Evolutionary conservation across 768 basidiomycete species (phyloP), one percentile per base, ranked within the genome.

Genomic region (Leccinum sublutescens): DNA sequence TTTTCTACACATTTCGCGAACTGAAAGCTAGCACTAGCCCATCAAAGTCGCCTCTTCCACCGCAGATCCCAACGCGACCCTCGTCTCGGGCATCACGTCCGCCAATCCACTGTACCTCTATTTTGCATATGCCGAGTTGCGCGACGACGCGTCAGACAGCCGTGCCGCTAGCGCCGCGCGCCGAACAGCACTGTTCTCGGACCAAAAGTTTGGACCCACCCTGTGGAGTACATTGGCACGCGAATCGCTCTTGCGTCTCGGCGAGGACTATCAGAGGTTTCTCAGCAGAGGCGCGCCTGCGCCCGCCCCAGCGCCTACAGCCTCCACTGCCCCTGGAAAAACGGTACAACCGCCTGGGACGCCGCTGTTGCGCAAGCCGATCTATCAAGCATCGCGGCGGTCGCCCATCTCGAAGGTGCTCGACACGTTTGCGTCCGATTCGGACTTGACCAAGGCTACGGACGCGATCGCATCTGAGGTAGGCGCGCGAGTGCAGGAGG

Each of bases 101-200:
- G 61, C 72, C 4, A 80, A 85, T 55, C 59, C 60, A 23, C 67
- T 79, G 27, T 87, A 84, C 71, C 80, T 81, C 45, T 81, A 86
- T 67, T 83, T 87, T 61, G 89, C 90, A 0, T 89, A 85, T 64
- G 73, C 79, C 0, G 90, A 92, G 61, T 77, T 93, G 43, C 72
- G 71, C 10, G 75, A 77, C 4, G 65, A 89, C 11, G 79, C 86
- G 0, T 68, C 72, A n/a, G 80, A 80, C 21, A 71, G 72, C 5
- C 76, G 78, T 4, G 50, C 79, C 3, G 64, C 75, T 2, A 79
- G 79, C 0, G 68, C 74, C 11, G 68, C 79, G 1, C 79, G 78
- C 34, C 79, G 88, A 11, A 78, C 79, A 0, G 78, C 82, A 0
- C 66, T 91, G 1, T 91, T 90, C 64, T 79, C 79, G 1, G 89